Percentiles rank a stretch among this genome's conserved stretches.
phyloP scores from a whole-genome alignment of 2,329 filamentous ascomycete species.

The Metarhizium robertsii region DNA sequence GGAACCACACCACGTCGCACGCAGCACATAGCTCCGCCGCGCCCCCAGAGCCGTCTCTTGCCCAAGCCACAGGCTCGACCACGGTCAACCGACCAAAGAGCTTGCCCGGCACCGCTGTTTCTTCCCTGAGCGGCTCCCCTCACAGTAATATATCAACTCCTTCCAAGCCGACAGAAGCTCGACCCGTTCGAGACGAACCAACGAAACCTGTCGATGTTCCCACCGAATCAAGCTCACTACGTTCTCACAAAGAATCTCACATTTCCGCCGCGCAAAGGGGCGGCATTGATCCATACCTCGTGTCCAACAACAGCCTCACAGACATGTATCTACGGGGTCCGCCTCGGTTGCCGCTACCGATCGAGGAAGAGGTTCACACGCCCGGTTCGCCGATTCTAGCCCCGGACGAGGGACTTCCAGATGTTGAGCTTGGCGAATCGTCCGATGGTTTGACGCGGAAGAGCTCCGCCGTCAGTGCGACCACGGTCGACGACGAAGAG shows the following conservation, averaged over 20 bases:
- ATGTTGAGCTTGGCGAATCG: constrained; percentile 41
- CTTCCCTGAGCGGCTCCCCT: constrained; percentile 38
- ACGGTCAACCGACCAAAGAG: constrained; percentile 36
- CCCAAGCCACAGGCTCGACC: constrained; percentile 50
- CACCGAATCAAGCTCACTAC: constrained; percentile 26
- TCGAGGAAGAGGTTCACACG: constrained; percentile 82
- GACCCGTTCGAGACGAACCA: constrained; percentile 23
- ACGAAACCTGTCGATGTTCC: constrained; percentile 53
- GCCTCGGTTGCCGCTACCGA: constrained; percentile 82
- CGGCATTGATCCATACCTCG: constrained; percentile 31
- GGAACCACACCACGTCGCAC: constrained; percentile 46
- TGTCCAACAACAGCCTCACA: constrained; percentile 48
- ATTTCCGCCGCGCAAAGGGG: constrained; percentile 19
- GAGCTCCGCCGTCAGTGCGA: constrained; percentile 50
- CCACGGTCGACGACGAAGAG: constrained; percentile 67
- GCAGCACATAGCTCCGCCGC: constrained; percentile 46
- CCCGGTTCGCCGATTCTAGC: constrained; percentile 85
- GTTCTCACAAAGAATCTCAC: constrained; percentile 27
- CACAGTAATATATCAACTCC: constrained; percentile 25
- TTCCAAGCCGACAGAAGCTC: constrained; percentile 16
- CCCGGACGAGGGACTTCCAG: constrained; percentile 49
- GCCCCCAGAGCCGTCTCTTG: constrained; percentile 52
- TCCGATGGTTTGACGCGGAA: constrained; percentile 42
- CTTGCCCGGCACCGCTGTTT: constrained; percentile 39
- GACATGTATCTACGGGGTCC: constrained; percentile 62